Base-by-base conservation (phyloP, 2,329 filamentous ascomycete species). In the Apiospora malaysiana region DNA sequence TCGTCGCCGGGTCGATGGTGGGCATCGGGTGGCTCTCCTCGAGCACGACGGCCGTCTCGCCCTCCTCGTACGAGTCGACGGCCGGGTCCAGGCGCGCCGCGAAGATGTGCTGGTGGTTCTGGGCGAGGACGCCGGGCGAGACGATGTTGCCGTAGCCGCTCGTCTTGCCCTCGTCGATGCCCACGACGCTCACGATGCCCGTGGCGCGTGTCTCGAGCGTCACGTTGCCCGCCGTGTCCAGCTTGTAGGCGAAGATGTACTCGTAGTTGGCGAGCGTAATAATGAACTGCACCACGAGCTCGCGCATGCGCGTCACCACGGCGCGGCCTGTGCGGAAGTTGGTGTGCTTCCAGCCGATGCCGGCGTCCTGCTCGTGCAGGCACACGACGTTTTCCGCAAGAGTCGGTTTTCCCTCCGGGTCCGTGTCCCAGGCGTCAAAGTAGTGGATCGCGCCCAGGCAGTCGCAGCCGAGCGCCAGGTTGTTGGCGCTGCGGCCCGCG, bases 201-300 rank as follows among this genome's bases (percentile, higher is more conserved):
- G 91, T 93, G 0, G 91, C 91, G 0, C 90, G 85, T 0, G 86
- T 87, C 77, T 93, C 90, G 70, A 91, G 82, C 0, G 84, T 85
- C 74, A 92, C 85, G 14, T 87, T 89, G 10, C 88, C 91, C 0
- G 88, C 85, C 63, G 90, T 90, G 76, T 91, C 88, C 72, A 93
- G 89, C 72, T 89, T 87, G 79, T 86, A 92, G 1, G 87, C 86
- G 71, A 92, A 88, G 51, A 92, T 86, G 76, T 93, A 93, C 76
- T 93, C 91, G 81, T 93, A 93, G 80, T 93, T 93, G 25, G 88
- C 88, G 1, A 92, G 85, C 0, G 91, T 93, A 73, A 91, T 88
- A 79, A 92, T 90, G 76, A 88, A 90, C 74, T 93, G 91, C 2
- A 93, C 79, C 0, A 93, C 89, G 2, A 93, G 84, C 74, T 91